phyloP scores from a whole-genome alignment of 2,329 filamentous ascomycete genomes.

The Chrysoporthe puriensis region DNA sequence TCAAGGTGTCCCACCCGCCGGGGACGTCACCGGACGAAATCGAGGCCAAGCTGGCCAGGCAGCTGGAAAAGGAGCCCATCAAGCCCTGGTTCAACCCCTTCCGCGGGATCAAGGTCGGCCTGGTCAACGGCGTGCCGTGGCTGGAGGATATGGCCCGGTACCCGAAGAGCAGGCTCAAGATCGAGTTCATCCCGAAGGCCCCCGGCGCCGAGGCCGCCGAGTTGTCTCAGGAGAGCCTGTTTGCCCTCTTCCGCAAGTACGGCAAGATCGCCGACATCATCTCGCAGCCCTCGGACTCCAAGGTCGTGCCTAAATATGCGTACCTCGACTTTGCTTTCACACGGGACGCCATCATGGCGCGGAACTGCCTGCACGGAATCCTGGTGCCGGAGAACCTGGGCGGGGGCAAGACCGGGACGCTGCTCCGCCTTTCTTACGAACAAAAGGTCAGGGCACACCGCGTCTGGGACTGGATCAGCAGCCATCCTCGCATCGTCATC shows the following conservation, averaged over 20 bases:
- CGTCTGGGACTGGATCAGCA: constrained; percentile 85
- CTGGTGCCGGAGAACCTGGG: constrained; percentile 69
- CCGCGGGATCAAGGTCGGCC: constrained; percentile 66
- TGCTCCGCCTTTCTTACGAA: constrained; percentile 83
- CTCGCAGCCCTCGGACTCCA: constrained; percentile 82
- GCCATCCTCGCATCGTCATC: constrained; percentile 85
- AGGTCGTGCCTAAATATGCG: constrained; percentile 79
- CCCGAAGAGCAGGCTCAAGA: constrained; percentile 73
- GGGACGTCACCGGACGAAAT: constrained; percentile 33
- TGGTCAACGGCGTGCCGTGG: constrained; percentile 88
- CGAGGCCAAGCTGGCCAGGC: constrained; percentile 54
- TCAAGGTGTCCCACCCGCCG: constrained; percentile 71
- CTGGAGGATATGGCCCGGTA: constrained; percentile 78
- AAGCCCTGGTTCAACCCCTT: constrained; percentile 93
- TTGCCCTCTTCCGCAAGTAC: constrained; percentile 84
- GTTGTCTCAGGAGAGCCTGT: constrained; percentile 83
- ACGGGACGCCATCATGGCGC: constrained; percentile 81
- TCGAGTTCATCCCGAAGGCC: constrained; percentile 80
- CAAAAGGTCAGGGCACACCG: constrained; percentile 75
- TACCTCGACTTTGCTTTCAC: constrained; percentile 75
- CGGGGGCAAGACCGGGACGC: constrained; percentile 75
- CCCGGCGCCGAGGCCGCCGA: constrained; percentile 75
- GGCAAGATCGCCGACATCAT: constrained; percentile 88
- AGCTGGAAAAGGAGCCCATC: constrained; percentile 71
- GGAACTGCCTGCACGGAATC: constrained; percentile 90